Percentiles rank a stretch among this genome's conserved stretches.
phyloP scores from a whole-genome alignment of 169 alveolate genomes.

The Plasmodium inui region DNA sequence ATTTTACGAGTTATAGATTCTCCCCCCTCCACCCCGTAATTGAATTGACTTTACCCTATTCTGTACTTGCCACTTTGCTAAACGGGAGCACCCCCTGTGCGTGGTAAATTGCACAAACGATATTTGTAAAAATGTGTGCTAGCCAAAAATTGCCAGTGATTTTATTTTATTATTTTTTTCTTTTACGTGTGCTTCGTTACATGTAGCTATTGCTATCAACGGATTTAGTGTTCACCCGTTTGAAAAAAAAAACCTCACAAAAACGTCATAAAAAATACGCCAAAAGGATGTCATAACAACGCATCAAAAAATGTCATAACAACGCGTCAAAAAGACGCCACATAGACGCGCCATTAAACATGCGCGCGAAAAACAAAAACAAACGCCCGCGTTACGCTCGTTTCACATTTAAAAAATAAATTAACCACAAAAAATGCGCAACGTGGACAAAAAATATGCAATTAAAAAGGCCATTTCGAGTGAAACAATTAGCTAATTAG shows the following conservation, averaged over 20 bases:
- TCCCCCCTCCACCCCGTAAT: background rate
- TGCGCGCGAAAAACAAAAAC: background rate
- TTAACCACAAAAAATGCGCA: background rate
- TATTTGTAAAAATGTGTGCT: background rate
- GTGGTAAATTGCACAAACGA: background rate
- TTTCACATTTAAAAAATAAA: background rate
- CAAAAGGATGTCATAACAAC: background rate
- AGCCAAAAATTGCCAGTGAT: background rate
- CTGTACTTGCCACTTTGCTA: background rate
- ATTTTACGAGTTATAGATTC: background rate
- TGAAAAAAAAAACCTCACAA: background rate
- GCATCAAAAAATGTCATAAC: no score
- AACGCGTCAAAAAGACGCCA: background rate
- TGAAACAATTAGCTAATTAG: background rate
- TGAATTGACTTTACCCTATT: no score
- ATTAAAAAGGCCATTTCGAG: background rate
- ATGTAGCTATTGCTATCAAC: background rate
- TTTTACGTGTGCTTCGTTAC: background rate
- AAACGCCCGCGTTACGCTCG: background rate
- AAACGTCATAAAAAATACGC: background rate
- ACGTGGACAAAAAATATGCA: background rate
- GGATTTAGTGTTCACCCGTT: background rate
- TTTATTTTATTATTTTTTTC: background rate
- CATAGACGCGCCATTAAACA: background rate
- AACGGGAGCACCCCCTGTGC: background rate